A percentile compares a stretch with the other conserved stretches of the same genome.
Evolutionary conservation across 2,329 filamentous ascomycete species (phyloP).

Genomic region (Trichoderma sp.): DNA sequence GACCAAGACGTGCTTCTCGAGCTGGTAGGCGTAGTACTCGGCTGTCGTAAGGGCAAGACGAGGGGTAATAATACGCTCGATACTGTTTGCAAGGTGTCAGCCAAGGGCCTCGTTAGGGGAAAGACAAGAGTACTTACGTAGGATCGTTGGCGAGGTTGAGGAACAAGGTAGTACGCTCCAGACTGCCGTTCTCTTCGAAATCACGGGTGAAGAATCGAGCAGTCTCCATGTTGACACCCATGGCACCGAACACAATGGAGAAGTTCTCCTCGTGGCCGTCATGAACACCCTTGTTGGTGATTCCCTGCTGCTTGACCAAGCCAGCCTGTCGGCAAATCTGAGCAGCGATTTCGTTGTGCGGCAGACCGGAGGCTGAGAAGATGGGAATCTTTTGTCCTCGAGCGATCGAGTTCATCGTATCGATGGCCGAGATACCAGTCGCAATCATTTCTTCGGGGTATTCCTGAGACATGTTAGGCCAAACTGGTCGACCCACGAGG

Average conservation of each 20-base stretch:
- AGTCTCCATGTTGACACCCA: slow-evolving; percentile 99
- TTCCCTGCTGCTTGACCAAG: slow-evolving; percentile 74
- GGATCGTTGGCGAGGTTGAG: slow-evolving; percentile 98
- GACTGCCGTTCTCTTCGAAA: slow-evolving; percentile 97
- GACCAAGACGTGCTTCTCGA: slow-evolving; percentile 99
- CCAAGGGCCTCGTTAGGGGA: not conserved
- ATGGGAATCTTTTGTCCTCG: slow-evolving; percentile 99
- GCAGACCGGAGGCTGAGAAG: slow-evolving; percentile 96
- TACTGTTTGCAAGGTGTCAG: slow-evolving; percentile 50
- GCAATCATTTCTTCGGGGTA: slow-evolving; percentile 99
- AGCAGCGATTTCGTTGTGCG: slow-evolving; percentile 98
- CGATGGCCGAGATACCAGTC: slow-evolving; percentile 97
- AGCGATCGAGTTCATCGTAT: slow-evolving; percentile 97
- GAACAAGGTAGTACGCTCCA: slow-evolving; percentile 97
- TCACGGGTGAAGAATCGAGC: slow-evolving; percentile 97
- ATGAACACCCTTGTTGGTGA: slow-evolving; percentile 89
- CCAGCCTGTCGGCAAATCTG: slow-evolving; percentile 98
- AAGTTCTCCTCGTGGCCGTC: slow-evolving; percentile 99
- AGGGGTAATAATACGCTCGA: slow-evolving; percentile 99
- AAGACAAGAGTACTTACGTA: slow-evolving; percentile 62
- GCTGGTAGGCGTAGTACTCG: slow-evolving; percentile 99
- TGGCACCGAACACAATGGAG: slow-evolving; percentile 98
- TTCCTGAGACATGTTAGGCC: slow-evolving; percentile 53
- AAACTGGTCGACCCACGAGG: not conserved
- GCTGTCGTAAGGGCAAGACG: slow-evolving; percentile 96